Evolutionary conservation across 768 basidiomycete genomes (phyloP), one percentile per base, ranked within the genome.

Genomic region (Lyophyllum semitale): DNA sequence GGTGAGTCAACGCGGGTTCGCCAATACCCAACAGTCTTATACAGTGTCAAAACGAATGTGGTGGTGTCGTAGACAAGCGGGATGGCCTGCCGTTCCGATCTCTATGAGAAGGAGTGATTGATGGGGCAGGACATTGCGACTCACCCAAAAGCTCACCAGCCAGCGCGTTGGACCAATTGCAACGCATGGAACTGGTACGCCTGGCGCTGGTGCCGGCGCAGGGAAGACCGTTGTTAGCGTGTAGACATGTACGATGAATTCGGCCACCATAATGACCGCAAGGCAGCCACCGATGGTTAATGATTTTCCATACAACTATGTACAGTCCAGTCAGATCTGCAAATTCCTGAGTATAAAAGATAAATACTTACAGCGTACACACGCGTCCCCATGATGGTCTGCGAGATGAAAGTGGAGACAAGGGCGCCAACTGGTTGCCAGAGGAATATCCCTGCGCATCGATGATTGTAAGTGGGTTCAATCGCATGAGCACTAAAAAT

Each of bases 361-460:
- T 35, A 25, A 25, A 43, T n/a, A 47, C 45, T 32, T 56, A 66
- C 66, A 42, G 63, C 65, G 49, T 60, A 66, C 23, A 68, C 66
- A 22, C 65, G 59, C 44, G 53, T 58, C 13, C 66, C 66, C 44
- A 68, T 48, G 13, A 68, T 66, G n/a, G 64, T 40, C 38, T 68
- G 66, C 8, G 66, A 66, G 20, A 68, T 23, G 15, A 64, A 55
- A 20, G 65, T 66, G 1, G 63, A 65, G 2, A 68, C 61, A 1
- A 68, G 48, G 32, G 65, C 62, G 13, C 66, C 61, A 8, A 68
- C 63, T 13, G 66, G 66, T 52, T 66, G 55, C 51, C 60, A 65
- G 18, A 33, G 57, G 47, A 56, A 66, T 18, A 66, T 57, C 32
- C 59, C 65, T 68, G 40, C 22, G 35, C 25, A 3, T 1, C 12